Base-by-base conservation (phyloP, 305 asterid genomes). In the Fraxinus paxiana region DNA sequence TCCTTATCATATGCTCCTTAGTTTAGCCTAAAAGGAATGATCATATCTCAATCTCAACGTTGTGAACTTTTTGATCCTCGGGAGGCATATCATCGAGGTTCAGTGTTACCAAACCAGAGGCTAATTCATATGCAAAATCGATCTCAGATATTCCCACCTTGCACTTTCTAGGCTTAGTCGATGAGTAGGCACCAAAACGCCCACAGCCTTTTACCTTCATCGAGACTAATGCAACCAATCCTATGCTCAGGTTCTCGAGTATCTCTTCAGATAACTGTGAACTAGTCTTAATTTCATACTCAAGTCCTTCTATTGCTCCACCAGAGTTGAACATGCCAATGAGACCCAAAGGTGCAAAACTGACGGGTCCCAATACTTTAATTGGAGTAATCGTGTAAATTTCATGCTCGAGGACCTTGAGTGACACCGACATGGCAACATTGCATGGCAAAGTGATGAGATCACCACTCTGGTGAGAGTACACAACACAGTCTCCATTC, bases 321-420 rank as follows among this genome's bases (percentile, higher is more conserved):
- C 94, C 94, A 0, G 88, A 90, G 77, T 95, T 95, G 89, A 85
- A 93, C 99, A 95, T 93, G 88, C 91, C 89, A 34, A 93, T 83
- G 46, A 95, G 97, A 33, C 99, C 98, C 0, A 95, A 34, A 0
- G 98, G 98, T 0, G 96, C 97, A 73, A 95, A 93, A 54, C 82
- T 69, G 82, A 86, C 94, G 0, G 88, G 86, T 6, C 87, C 88
- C 82, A 92, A 24, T 4, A 30, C 85, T 87, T 87, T 87, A 31
- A 93, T 77, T 2, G 99, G 99, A 0, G 97, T 84, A 69, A 95
- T 84, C 7, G 97, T 91, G 89, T 72, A 93, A 38, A 91, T 83
- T 81, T 93, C 97, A 9, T 95, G 97, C 86, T 95, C 98, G 0
- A 95, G 88, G 84, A 95, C 92, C 83, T 92, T 91, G 75, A 95